Conservation (phyloP, 1,139 yeast genomes). For the Eremothecium sinecaudum region DNA sequence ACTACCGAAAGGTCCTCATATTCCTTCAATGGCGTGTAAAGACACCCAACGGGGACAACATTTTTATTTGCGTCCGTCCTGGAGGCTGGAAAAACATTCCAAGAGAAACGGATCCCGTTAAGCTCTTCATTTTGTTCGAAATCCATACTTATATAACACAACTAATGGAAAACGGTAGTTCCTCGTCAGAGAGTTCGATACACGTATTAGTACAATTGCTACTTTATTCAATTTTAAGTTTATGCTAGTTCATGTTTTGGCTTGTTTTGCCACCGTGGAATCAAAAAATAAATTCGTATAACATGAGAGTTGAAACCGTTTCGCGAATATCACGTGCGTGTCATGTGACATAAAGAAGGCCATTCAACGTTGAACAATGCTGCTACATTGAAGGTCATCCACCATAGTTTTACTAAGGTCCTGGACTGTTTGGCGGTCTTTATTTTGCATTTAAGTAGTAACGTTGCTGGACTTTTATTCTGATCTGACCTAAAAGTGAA, state of each 20-base stretch:
- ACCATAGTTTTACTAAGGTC: too few species aligned
- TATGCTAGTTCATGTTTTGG: background rate
- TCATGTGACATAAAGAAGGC: too few species aligned
- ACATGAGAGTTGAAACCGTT: background rate
- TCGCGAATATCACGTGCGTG: too few species aligned
- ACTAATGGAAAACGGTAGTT: background rate
- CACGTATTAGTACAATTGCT: background rate
- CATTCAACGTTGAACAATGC: too few species aligned
- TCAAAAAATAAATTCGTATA: slow-evolving; percentile 4
- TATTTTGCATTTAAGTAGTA: too few species aligned
- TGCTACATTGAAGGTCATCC: too few species aligned
- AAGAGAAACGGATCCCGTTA: slow-evolving; percentile 83
- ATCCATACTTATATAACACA: slow-evolving; percentile 35
- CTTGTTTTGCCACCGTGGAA: slow-evolving; percentile 6
- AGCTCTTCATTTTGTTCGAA: slow-evolving; percentile 80
- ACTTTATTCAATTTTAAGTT: background rate
- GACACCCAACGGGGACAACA: slow-evolving; percentile 89
- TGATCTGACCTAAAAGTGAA: too few species aligned
- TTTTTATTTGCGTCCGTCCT: slow-evolving; percentile 84
- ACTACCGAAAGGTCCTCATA: slow-evolving; percentile 74
- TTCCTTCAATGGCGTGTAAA: slow-evolving; percentile 83
- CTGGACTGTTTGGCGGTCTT: too few species aligned
- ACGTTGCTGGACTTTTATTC: too few species aligned
- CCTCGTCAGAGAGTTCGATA: background rate
- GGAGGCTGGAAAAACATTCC: slow-evolving; percentile 87